Evolutionary conservation across 495 filamentous ascomycete species (phyloP).

Genomic region (Neurospora pannonica): DNA sequence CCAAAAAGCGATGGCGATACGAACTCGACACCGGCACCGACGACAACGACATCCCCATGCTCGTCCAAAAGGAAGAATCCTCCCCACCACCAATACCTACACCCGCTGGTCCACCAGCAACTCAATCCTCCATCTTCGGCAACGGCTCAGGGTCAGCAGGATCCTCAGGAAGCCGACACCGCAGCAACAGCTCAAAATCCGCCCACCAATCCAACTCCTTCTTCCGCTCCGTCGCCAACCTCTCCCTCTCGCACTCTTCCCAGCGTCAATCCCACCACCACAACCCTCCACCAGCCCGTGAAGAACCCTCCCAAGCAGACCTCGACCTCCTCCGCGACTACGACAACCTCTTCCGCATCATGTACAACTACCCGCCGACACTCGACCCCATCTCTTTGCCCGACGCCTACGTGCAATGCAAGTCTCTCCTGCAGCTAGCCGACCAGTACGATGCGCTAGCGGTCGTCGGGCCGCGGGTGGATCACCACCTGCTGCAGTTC

Average conservation of each 20-base stretch:
- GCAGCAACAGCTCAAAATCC: conserved; percentile 19
- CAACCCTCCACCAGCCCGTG: conserved; percentile 15
- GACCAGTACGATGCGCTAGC: conserved; percentile 87
- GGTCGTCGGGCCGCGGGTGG: conserved; percentile 80
- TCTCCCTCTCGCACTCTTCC: conserved; percentile 37
- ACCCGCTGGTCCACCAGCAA: conserved; percentile 4
- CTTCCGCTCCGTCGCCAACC: conserved; percentile 79
- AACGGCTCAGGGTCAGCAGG: conserved; percentile 13
- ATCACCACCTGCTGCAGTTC: conserved; percentile 87
- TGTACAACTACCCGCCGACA: conserved; percentile 79
- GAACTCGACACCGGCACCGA: conserved; percentile 70
- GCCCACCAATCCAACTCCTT: conserved; percentile 55
- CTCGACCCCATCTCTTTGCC: conserved; percentile 81
- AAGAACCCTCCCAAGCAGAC: conserved; percentile 34
- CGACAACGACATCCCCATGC: conserved; percentile 73
- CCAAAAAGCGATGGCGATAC: conserved; percentile 65
- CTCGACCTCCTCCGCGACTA: conserved; percentile 76
- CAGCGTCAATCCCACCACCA: conserved; percentile 12
- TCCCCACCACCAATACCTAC: conserved; percentile 5
- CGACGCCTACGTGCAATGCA: conserved; percentile 84
- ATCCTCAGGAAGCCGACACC: conserved; percentile 18
- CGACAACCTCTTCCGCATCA: conserved; percentile 84
- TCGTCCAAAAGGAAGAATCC: conserved; percentile 65
- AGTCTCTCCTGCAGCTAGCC: conserved; percentile 70
- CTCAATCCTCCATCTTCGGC: conserved; percentile 31